Percentiles rank a stretch among this genome's conserved stretches.
Conservation (phyloP, 1,284 basidiomycete species). For the Irpex sp. region DNA sequence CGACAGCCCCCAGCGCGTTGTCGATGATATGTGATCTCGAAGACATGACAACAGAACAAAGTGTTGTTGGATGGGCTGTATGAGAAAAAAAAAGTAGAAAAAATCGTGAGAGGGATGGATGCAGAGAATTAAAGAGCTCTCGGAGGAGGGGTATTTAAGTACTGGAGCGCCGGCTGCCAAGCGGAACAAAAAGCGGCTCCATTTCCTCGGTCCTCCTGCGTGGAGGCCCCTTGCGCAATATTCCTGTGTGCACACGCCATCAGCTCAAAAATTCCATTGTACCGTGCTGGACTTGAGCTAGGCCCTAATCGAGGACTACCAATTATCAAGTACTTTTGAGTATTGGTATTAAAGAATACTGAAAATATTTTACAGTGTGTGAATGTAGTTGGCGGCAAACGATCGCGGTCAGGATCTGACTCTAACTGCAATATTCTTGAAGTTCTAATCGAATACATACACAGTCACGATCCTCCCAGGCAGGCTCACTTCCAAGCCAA, state of each 20-base stretch:
- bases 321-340: no score
- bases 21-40: conserved; percentile 52
- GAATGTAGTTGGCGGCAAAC: no score
- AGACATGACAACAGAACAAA: conserved; percentile 21
- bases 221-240: neutral
- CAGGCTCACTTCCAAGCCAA: neutral
- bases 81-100: neutral
- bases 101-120: neutral
- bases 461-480: neutral
- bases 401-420: no score
- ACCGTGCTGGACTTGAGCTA: no score
- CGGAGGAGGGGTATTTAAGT: neutral
- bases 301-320: no score
- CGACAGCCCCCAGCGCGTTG: conserved; percentile 81
- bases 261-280: no score
- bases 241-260: neutral
- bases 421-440: no score
- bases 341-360: no score
- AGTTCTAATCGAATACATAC: neutral
- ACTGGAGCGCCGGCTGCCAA: no score
- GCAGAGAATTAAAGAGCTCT: neutral
- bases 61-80: neutral
- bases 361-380: no score
- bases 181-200: neutral
- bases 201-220: neutral